phyloP scores from a whole-genome alignment of 208 protist genomes.

The Crithidia bombi region DNA sequence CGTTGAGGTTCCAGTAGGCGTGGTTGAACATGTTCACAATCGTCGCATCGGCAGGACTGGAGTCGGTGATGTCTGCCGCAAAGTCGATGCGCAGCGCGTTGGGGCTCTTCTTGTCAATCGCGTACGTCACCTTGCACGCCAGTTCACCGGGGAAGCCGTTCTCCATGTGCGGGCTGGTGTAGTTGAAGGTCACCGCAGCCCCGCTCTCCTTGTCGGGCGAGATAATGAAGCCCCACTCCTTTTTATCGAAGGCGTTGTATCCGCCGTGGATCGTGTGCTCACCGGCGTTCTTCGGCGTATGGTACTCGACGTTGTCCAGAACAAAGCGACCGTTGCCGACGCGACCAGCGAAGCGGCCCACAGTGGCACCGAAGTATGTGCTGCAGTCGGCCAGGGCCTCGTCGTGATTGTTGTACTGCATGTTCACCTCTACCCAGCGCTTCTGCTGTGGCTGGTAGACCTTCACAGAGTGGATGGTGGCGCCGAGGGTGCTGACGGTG shows the following conservation, averaged over 20 bases:
- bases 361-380: conserved; percentile 62
- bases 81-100: conserved; percentile 43
- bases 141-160: conserved; percentile 58
- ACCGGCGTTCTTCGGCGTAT: conserved; percentile 19
- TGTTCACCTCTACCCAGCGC: conserved; percentile 62
- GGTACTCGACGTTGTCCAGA: conserved; percentile 43
- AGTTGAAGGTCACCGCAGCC: conserved; percentile 29
- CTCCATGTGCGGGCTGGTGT: conserved; percentile 59
- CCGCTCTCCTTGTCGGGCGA: conserved; percentile 14
- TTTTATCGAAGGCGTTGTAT: conserved; percentile 48
- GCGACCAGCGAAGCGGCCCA: conserved; percentile 70
- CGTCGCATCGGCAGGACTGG: conserved; percentile 47
- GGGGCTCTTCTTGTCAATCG: conserved; percentile 37
- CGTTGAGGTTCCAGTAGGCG: conserved; percentile 77
- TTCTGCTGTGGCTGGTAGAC: conserved; percentile 35
- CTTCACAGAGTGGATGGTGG: conserved; percentile 48
- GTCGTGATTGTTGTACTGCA: conserved; percentile 48
- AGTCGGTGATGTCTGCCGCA: conserved; percentile 42
- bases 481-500: conserved; percentile 56
- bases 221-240: conserved; percentile 46
- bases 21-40: conserved; percentile 66
- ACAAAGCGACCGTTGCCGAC: conserved; percentile 49
- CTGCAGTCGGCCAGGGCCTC: conserved; percentile 46
- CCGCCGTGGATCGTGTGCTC: conserved; percentile 52
- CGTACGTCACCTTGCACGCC: conserved; percentile 40